Conservation (phyloP, 2,329 filamentous ascomycete species). For the Sclerotinia minor region DNA sequence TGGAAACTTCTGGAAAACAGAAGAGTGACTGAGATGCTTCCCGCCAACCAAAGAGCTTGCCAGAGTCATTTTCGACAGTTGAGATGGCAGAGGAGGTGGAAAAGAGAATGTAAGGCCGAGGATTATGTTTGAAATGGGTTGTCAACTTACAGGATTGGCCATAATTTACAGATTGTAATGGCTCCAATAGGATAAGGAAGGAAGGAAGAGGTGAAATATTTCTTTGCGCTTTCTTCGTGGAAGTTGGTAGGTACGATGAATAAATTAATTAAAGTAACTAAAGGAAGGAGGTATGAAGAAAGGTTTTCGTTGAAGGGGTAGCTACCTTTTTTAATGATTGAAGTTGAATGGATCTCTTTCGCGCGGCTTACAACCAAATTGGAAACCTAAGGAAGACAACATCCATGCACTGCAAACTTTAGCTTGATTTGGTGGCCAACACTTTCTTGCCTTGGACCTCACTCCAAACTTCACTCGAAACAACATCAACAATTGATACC, state of each 20-base stretch:
- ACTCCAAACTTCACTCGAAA: background rate
- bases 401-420: constrained; percentile 10
- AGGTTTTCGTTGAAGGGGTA: constrained; percentile 1
- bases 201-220: constrained; percentile 15
- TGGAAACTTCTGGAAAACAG: constrained; percentile 14
- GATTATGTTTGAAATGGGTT: background rate
- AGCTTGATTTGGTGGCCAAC: constrained; percentile 3
- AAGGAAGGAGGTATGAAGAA: constrained; percentile 1
- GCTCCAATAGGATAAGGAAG: constrained; percentile 22
- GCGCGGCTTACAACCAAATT: constrained; percentile 7
- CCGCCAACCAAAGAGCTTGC: background rate
- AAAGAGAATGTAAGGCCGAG: background rate
- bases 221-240: constrained; percentile 12
- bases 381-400: constrained; percentile 21
- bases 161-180: constrained; percentile 22
- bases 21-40: constrained; percentile 5
- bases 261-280: constrained; percentile 13
- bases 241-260: background rate
- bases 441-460: background rate
- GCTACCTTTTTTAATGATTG: constrained; percentile 14
- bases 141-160: constrained; percentile 25
- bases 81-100: background rate
- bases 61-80: background rate
- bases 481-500: background rate
- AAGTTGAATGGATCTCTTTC: constrained; percentile 13